Base-by-base conservation (phyloP, 345 rosid species). In the Moricandia moricandioides region DNA sequence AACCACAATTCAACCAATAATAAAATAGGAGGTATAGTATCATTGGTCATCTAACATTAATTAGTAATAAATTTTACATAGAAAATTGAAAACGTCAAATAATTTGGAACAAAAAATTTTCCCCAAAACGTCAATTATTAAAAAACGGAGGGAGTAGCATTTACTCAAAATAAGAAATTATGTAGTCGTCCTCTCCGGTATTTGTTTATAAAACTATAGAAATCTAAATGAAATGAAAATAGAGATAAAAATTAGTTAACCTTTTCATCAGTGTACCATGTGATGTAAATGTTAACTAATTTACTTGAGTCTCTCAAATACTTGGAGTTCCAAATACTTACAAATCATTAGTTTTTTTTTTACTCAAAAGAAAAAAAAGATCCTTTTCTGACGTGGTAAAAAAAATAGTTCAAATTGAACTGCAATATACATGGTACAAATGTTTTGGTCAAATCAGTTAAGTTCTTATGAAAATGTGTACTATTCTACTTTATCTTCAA, bases 401-500 rank as follows among this genome's bases (percentile, higher is more conserved):
- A 21, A 21, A 18, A 54, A 14, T 17, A 29, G 14, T 30, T 39
- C 31, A 67, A 75, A 60, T 16, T 3, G 51, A 27, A 62, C 65
- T 54, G 71, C 61, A 63, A 30, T 30, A 62, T 71, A 10, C 8
- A 65, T 33, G 10, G 62, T 58, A 77, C 76, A 70, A 40, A 34
- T 65, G 62, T 65, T 27, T 71, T 77, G 76, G 76, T 77, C 80
- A 77, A 77, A 71, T 71, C 80, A 59, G 72, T 71, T 77, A 65
- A 59, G 62, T 71, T 71, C 17, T 64, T 71, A 45, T 70, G 62
- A 57, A 70, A 21, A 6, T 21, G 29, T 66, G 77, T 71, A 58
- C 72, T 27, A 17, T 66, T 58, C 24, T 52, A 72, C 17, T 47
- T 71, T 17, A 24, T 33, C 39, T 24, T 70, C 24, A 34, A 70